These are phyloP conservation scores for Phaffia rhodozyma DNA, from an alignment of 1,284 basidiomycete genomes.

Conservation along the genomic window DNA sequence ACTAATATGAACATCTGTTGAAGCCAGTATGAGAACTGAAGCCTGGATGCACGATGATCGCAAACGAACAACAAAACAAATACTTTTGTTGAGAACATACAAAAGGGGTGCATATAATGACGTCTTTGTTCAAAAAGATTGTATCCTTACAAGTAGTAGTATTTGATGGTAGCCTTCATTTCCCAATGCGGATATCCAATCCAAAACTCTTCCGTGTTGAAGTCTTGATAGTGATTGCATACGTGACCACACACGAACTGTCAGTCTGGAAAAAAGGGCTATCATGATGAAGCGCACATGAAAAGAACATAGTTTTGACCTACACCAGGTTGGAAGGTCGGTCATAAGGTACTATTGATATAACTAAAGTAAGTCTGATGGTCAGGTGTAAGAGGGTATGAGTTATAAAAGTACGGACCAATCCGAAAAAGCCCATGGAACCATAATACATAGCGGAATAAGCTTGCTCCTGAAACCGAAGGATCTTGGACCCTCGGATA, in stretches of 20 bases:
- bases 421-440: constrained; percentile 58
- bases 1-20: constrained; percentile 84
- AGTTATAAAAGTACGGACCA: constrained; percentile 43
- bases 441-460: constrained; percentile 75
- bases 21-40: constrained; percentile 82
- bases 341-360: constrained; percentile 63
- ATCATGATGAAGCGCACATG: neutral
- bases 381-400: neutral
- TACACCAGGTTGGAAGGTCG: constrained; percentile 70
- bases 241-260: no score
- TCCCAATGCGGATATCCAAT: constrained; percentile 77
- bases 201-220: constrained; percentile 70
- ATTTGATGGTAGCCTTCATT: constrained; percentile 74
- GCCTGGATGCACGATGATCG: neutral
- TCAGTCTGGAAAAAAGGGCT: no score
- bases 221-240: constrained; percentile 38
- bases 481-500: constrained; percentile 56
- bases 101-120: neutral
- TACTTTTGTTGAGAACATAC: neutral
- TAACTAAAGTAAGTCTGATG: constrained; percentile 1
- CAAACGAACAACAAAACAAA: no score
- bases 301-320: constrained; percentile 14
- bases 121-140: neutral
- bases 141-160: constrained; percentile 66
- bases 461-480: constrained; percentile 78